Base-by-base conservation (phyloP, 2,329 filamentous ascomycete species). In the Talaromyces atroroseus region DNA sequence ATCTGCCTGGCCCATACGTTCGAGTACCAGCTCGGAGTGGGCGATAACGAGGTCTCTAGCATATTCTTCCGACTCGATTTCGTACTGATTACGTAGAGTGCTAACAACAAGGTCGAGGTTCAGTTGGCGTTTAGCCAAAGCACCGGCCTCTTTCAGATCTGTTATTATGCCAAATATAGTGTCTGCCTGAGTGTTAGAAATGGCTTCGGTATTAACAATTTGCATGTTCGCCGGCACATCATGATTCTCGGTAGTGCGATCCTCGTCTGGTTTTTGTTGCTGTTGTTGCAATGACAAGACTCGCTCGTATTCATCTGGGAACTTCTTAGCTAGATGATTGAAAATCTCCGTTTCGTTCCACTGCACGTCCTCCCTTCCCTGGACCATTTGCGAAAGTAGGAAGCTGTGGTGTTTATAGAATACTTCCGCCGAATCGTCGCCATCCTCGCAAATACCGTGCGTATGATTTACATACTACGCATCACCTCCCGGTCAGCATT, bases 371-470 rank as follows among this genome's bases (percentile, higher is more conserved):
- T 78, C 75, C 58, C 73, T 71, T 3, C 71, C 74, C 59, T 74
- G 72, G 18, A 77, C 62, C 76, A 79, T 79, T 44, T 75, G 72
- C 20, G 68, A 71, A 14, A 79, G 68, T n/a, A 79, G 63, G 58
- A 78, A 79, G 38, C 64, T 61, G 52, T 72, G 71, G 58, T 79
- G 74, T 56, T 73, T 73, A 54, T 75, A 67, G 51, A 79, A 76
- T 2, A 74, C 71, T 54, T 77, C 76, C 23, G 71, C 71, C n/a
- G 75, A 74, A 52, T 78, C 75, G 45, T 78, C 74, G 18, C 69
- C 67, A 57, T 75, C 74, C 59, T 77, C 69, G 59, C 72, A 72
- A 46, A 71, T 67, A 36, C 71, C 69, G 61, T 75, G 65, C 8
- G 72, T 74, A 56, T 76, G 73, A 48, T 65, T 68, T n/a, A 70